phyloP scores from a whole-genome alignment of 2,329 filamentous ascomycete species.

The Gaeumannomyces tritici region DNA sequence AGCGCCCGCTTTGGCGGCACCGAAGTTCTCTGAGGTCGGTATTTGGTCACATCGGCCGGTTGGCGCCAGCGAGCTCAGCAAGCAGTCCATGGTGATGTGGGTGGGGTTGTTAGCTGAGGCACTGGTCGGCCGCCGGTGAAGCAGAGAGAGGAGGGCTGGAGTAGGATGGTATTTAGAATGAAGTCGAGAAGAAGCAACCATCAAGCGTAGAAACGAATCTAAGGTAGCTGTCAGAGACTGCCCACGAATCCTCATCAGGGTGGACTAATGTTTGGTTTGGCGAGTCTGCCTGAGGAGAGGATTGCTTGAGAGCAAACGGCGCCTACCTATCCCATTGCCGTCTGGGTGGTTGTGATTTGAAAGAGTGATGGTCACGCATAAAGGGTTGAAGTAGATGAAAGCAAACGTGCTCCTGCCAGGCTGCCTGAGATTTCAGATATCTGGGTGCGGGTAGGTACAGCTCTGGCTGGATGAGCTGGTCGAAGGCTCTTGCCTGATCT shows the following conservation, averaged over 20 bases:
- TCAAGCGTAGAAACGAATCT: not conserved
- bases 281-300: not conserved
- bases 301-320: not conserved
- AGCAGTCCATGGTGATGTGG: not conserved
- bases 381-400: not conserved
- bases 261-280: not conserved
- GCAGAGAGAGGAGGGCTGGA: too few relatives aligned
- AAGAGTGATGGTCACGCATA: not conserved
- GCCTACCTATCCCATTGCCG: not conserved
- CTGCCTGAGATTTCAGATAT: too few relatives aligned
- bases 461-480: too few relatives aligned
- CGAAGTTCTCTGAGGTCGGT: not conserved
- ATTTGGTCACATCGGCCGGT: not conserved
- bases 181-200: not conserved
- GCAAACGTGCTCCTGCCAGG: not conserved
- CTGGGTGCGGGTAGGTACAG: too few relatives aligned
- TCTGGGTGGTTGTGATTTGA: not conserved
- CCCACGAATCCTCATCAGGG: not conserved
- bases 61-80: too few relatives aligned
- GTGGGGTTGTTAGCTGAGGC: too few relatives aligned
- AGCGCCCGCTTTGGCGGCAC: not conserved
- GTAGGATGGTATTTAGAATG: not conserved
- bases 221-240: too few relatives aligned
- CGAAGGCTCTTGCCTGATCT: too few relatives aligned
- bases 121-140: too few relatives aligned